These are phyloP conservation scores for Ascochyta clinopodiicola DNA, from an alignment of 2,329 filamentous ascomycete genomes.

Conservation along the genomic window DNA sequence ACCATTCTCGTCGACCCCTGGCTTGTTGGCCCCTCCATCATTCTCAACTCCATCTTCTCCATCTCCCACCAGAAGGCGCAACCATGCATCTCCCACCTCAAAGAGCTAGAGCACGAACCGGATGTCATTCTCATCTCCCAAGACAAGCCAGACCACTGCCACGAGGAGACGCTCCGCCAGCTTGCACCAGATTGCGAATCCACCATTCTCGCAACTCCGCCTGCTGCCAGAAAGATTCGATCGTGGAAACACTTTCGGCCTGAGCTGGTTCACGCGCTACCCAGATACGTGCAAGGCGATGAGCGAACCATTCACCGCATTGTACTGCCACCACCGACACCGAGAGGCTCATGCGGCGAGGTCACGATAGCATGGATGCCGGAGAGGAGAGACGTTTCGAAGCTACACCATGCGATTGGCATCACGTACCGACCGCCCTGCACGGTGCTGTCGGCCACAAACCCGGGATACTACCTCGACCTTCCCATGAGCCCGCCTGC, in stretches of 20 bases:
- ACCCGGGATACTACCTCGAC: slow-evolving; percentile 44
- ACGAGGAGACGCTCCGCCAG: slow-evolving; percentile 71
- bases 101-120: slow-evolving; percentile 59
- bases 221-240: slow-evolving; percentile 69
- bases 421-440: slow-evolving; percentile 73
- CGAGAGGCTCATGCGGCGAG: slow-evolving; percentile 66
- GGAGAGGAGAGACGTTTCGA: slow-evolving; percentile 65
- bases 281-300: slow-evolving; percentile 51
- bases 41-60: slow-evolving; percentile 68
- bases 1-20: slow-evolving; percentile 76
- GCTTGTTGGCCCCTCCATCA: slow-evolving; percentile 66
- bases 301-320: slow-evolving; percentile 55
- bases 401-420: slow-evolving; percentile 70
- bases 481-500: slow-evolving; percentile 48
- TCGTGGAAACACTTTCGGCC: slow-evolving; percentile 73
- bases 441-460: slow-evolving; percentile 43
- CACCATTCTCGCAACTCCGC: slow-evolving; percentile 70
- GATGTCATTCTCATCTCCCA: slow-evolving; percentile 67
- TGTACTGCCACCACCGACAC: slow-evolving; percentile 60
- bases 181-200: slow-evolving; percentile 63
- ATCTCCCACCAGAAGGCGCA: slow-evolving; percentile 62
- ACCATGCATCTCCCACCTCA: slow-evolving; percentile 64
- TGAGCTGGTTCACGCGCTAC: slow-evolving; percentile 52
- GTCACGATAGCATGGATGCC: slow-evolving; percentile 73
- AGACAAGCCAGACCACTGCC: slow-evolving; percentile 72